Base-by-base conservation (phyloP, 768 basidiomycete genomes). In the Calocybe indica region DNA sequence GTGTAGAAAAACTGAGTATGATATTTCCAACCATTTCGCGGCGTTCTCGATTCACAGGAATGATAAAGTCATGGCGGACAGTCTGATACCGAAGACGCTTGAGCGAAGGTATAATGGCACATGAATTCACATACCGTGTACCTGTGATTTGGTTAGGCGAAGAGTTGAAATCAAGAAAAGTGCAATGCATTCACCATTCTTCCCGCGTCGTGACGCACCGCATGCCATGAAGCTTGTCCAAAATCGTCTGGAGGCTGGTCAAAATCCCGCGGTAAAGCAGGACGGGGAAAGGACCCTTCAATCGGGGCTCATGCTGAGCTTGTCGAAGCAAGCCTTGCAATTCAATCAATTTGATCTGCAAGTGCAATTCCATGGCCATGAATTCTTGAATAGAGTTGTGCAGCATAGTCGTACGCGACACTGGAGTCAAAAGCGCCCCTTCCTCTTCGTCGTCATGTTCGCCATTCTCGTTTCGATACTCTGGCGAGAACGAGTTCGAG, bases 21-120 rank as follows among this genome's bases (percentile, higher is more conserved):
- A 97, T 88, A 63, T 92, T 95, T 34, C 94, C 94, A 40, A 83
- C 91, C 89, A 99, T 91, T 61, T 96, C 94, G 3, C 87, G 82
- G 14, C 95, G 76, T 57, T 96, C 86, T 58, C 70, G 78, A 58
- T 88, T 96, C 40, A 95, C 93, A 1, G 95, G 94, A 2, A 90
- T 63, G 52, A 98, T 89, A 56, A 96, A 97, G 48, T 95, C 92
- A 29, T 75, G 70, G 37, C 88, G 75, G 14, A 97, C 89, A 46
- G 74, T 82, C 90, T 94, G 60, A 39, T 30, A 45, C 13, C 28
- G 31, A n/a, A 43, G 29, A 50, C 37, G 49, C 37, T 32, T 46
- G 38, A 9, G 30, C 22, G 32, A 34, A n/a, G 10, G 32, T 28
- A 33, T 41, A 22, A 22, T 22, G 22, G 2, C 40, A 36, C n/a